Conservation (phyloP, 257 asterid genomes). For the Nicotiana tabacum region DNA sequence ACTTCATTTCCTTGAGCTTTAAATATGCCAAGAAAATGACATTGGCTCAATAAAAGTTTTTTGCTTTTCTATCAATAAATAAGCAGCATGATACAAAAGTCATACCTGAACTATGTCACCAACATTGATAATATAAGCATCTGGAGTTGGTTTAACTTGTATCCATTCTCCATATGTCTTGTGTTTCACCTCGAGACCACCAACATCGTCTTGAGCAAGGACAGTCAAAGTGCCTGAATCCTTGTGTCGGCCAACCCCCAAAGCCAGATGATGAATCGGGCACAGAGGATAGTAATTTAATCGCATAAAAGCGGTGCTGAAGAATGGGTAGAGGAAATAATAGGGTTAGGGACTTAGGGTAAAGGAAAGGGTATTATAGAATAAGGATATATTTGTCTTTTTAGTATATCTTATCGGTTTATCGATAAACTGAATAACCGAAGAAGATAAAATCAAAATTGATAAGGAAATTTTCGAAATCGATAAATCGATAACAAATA, state of each 20-base stretch:
- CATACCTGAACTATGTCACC: slow-evolving; percentile 69
- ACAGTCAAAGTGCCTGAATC: slow-evolving; percentile 56
- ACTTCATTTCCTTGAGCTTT: no score
- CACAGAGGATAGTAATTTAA: slow-evolving; percentile 65
- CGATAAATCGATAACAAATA: no score
- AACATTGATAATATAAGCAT: slow-evolving; percentile 59
- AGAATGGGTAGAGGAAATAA: no score
- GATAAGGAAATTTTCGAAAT: no score
- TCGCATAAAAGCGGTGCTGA: slow-evolving; percentile 23
- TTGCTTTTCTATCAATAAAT: background rate
- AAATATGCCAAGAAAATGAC: background rate
- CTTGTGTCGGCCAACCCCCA: slow-evolving; percentile 70
- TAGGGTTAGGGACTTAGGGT: no score
- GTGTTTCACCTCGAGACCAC: slow-evolving; percentile 67
- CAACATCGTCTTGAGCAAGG: slow-evolving; percentile 64
- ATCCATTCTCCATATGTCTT: slow-evolving; percentile 76
- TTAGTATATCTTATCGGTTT: no score
- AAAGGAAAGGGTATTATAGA: no score
- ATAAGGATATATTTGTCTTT: no score
- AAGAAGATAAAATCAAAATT: no score
- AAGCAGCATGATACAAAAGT: background rate
- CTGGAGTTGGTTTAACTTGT: slow-evolving; percentile 54
- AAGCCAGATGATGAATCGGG: slow-evolving; percentile 58
- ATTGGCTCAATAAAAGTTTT: background rate
- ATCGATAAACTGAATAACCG: no score